These are phyloP conservation scores for Rhodotorula sp. DNA, from an alignment of 1,284 basidiomycete genomes.

Conservation along the genomic window DNA sequence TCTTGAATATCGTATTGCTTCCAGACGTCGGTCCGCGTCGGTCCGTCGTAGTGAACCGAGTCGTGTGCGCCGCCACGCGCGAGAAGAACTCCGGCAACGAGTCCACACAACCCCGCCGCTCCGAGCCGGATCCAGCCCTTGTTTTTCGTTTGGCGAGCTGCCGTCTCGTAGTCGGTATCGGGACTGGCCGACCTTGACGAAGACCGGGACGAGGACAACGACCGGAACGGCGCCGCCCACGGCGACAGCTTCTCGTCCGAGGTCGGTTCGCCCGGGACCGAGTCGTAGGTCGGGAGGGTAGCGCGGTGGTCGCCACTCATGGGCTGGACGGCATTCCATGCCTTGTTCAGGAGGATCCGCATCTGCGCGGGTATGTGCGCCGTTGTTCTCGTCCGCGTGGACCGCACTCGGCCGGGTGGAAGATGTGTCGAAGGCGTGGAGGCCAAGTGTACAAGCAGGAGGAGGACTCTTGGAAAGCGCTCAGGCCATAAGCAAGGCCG, in stretches of 20 bases:
- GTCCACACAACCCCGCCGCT: neutral
- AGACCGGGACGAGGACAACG: neutral
- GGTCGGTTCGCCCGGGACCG: neutral
- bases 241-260: conserved; percentile 2
- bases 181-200: neutral
- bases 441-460: too few relatives aligned
- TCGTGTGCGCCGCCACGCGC: neutral
- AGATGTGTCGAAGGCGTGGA: too few relatives aligned
- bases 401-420: too few relatives aligned
- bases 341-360: neutral
- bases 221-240: neutral
- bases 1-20: neutral
- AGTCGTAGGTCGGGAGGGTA: neutral
- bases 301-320: neutral
- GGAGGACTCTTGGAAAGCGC: too few relatives aligned
- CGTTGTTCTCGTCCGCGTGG: too few relatives aligned
- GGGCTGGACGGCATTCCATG: neutral
- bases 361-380: neutral
- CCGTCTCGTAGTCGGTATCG: neutral
- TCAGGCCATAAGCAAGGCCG: too few relatives aligned
- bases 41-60: neutral
- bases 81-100: conserved; percentile 1
- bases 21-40: neutral
- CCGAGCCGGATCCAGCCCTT: neutral
- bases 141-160: neutral